phyloP scores from a whole-genome alignment of 164 flowering plant species.

The Piper betle region DNA sequence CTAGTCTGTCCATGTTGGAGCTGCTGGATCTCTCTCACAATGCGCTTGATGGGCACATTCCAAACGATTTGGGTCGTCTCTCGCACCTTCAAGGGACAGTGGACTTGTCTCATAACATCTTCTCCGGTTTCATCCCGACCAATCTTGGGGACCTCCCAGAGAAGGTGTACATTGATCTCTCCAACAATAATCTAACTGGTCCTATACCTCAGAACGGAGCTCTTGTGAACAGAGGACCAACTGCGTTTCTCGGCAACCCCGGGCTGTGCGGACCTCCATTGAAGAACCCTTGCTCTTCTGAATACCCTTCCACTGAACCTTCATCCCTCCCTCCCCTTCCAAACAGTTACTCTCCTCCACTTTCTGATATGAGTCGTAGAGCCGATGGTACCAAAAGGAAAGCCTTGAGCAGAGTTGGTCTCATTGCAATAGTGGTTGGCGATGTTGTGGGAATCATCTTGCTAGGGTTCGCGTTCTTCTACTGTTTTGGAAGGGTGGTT shows the following conservation, averaged over 20 bases:
- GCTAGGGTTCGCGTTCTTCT: conserved; percentile 60
- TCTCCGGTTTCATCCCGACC: conserved; percentile 62
- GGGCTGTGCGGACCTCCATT: conserved; percentile 93
- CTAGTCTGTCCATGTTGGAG: conserved; percentile 41
- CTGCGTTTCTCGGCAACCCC: conserved; percentile 82
- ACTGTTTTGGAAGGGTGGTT: conserved; percentile 52
- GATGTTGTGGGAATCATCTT: conserved; percentile 71
- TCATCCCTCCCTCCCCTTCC: conserved; percentile 63
- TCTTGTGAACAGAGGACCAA: conserved; percentile 85
- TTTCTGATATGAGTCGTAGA: conserved; percentile 5
- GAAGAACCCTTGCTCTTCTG: conserved; percentile 53
- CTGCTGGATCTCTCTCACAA: conserved; percentile 74
- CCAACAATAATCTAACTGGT: conserved; percentile 74
- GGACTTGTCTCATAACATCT: conserved; percentile 71
- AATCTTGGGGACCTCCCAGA: conserved; percentile 82
- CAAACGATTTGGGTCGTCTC: conserved; percentile 60
- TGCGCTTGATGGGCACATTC: conserved; percentile 58
- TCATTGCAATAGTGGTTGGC: conserved; percentile 52
- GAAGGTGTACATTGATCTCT: conserved; percentile 86
- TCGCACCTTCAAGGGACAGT: conserved; percentile 70
- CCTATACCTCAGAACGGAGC: conserved; percentile 90
- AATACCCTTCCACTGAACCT: conserved; percentile 17
- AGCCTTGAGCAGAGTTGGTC: conserved; percentile 45
- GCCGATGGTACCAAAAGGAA: conserved; percentile 18
- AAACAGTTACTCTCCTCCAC: conserved; percentile 21